These are phyloP conservation scores for Plasmodium billcollinsi DNA, from an alignment of 169 alveolate genomes.

Conservation along the genomic window DNA sequence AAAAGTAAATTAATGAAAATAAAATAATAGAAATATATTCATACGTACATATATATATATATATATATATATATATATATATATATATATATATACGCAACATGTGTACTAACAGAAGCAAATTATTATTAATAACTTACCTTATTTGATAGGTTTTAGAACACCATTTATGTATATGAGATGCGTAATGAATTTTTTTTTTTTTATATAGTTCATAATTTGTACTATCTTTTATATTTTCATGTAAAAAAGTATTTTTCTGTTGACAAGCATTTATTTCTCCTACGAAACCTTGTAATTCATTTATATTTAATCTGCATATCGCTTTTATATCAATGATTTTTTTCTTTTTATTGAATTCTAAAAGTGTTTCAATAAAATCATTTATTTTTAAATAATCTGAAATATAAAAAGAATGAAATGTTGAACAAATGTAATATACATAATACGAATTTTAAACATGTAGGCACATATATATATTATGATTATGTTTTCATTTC, in stretches of 20 bases:
- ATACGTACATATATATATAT: too few species aligned
- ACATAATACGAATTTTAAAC: background rate
- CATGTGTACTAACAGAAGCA: background rate
- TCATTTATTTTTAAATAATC: slow-evolving; percentile 67
- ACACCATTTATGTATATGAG: slow-evolving; percentile 77
- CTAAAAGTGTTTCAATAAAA: slow-evolving; percentile 70
- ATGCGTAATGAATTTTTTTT: slow-evolving; percentile 68
- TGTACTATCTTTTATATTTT: slow-evolving; percentile 40
- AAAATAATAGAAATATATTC: too few species aligned
- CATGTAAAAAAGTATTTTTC: slow-evolving; percentile 8
- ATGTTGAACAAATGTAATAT: background rate
- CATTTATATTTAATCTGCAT: slow-evolving; percentile 70
- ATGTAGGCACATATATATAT: background rate
- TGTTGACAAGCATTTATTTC: slow-evolving; percentile 51
- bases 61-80: too few species aligned
- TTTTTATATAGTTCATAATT: slow-evolving; percentile 40
- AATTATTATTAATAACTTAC: slow-evolving; percentile 5
- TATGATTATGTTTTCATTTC: background rate
- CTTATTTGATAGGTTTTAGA: slow-evolving; percentile 77
- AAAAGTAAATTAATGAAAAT: background rate
- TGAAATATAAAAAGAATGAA: background rate
- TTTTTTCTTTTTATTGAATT: slow-evolving; percentile 62
- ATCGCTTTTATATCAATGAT: slow-evolving; percentile 74
- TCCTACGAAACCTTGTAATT: slow-evolving; percentile 75
- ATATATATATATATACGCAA: too few species aligned